Evolutionary conservation across 2,329 filamentous ascomycete genomes (phyloP), one percentile per base, ranked within the genome.

Genomic region (Cytospora paraplurivora): DNA sequence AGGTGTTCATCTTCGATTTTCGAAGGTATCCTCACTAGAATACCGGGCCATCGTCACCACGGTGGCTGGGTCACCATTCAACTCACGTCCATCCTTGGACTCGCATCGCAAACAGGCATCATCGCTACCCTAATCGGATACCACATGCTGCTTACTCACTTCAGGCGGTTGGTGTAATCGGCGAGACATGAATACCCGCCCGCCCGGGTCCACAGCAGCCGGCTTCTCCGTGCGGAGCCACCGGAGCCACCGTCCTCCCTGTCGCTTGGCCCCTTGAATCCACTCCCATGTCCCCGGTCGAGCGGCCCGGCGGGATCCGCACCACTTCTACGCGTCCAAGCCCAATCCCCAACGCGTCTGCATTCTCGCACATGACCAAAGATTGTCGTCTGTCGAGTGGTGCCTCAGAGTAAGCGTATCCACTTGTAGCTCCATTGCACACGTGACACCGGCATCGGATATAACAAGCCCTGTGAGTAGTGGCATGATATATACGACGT

Each of bases 401-500:
- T 64, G 44, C 71, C 68, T 71, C 73, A 74, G n/a, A 72, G 64
- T 15, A 73, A 64, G 35, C 72, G 71, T 15, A 74, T 63, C 69
- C 69, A 81, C 5, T 80, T 80, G 68, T 68, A 82, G 85, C 0
- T 70, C 68, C 1, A 81, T 72, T 0, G 81, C 77, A 17, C 84
- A 75, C 0, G 73, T 51, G n/a, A 75, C 70, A 2, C 82, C 80
- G 0, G 81, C 77, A 79, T 87, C 85, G 51, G 78, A 77, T 52
- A 80, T 79, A 72, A 88, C 84, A 59, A 85, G 81, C n/a, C 84
- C 83, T 0, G 83, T 77, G 12, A 85, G 85, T 2, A 88, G 76
- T 0, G 86, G 87, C 0, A 85, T 76, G 0, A 85, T 89, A 71
- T 85, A 85, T 27, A 87, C 63, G 37, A 87, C 78, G 70, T 88